Evolutionary conservation across 805 yeast genomes (phyloP).

Genomic region (Priceomyces carsonii): DNA sequence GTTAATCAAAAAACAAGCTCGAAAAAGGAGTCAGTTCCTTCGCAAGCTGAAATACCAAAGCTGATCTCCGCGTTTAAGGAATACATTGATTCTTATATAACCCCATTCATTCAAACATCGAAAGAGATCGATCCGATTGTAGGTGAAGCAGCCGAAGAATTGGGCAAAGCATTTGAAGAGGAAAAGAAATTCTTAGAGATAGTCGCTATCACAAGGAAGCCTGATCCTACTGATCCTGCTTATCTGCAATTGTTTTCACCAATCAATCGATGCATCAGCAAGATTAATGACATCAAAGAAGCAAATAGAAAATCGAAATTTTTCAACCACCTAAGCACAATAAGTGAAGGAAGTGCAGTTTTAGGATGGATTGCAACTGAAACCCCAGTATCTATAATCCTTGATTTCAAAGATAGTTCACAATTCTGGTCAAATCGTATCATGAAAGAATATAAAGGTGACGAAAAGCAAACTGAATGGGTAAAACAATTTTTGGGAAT

Average conservation of each 20-base stretch:
- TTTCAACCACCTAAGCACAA: conserved; percentile 73
- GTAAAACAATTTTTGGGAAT: conserved; percentile 63
- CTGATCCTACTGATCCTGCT: conserved; percentile 55
- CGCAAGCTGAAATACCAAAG: conserved; percentile 12
- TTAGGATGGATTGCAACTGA: conserved; percentile 85
- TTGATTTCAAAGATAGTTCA: conserved; percentile 87
- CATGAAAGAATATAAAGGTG: conserved; percentile 80
- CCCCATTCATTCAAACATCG: conserved; percentile 60
- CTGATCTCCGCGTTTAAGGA: conserved; percentile 54
- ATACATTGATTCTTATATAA: conserved; percentile 52
- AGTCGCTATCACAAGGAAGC: conserved; percentile 63
- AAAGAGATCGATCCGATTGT: conserved; percentile 56
- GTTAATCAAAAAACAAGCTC: conserved; percentile 6
- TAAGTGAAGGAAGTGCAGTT: conserved; percentile 87
- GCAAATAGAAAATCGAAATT: conserved; percentile 65
- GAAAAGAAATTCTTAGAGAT: conserved; percentile 62
- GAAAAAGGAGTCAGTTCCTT: conserved; percentile 8
- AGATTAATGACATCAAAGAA: conserved; percentile 69
- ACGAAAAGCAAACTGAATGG: conserved; percentile 76
- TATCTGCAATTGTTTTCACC: conserved; percentile 66
- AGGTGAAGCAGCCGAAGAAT: conserved; percentile 52
- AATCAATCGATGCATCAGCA: conserved; percentile 58
- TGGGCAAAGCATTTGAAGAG: conserved; percentile 54
- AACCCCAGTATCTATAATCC: conserved; percentile 73
- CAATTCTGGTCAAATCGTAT: conserved; percentile 94